Evolutionary conservation across 1,139 yeast genomes (phyloP), one percentile per base, ranked within the genome.

Genomic region (Pichia sp.): DNA sequence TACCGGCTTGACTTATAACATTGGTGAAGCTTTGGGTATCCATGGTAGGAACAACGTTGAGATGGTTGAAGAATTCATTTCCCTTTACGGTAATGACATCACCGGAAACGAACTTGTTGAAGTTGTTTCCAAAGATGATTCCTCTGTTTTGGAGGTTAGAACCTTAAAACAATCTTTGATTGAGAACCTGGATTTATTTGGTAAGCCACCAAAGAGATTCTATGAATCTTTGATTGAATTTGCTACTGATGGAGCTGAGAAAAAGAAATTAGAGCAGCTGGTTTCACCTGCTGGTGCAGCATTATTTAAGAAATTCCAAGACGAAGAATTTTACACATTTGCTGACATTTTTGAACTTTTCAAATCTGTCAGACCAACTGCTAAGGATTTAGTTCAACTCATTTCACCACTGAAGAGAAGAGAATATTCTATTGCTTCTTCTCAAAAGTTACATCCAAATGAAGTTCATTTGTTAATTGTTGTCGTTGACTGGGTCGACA

Each of bases 351-450:
- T 90, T 55, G 79, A 77, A 54, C 81, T 85, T 60, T 92, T 85
- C 73, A 72, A 77, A 54, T 81, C 94, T 45, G 95, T 94, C 33
- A 80, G 82, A 64, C 97, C 97, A 28, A 59, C 77, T n/a, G 70
- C 85, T 50, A 73, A 73, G 46, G 88, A 85, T 38, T 74, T 92
- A 57, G 78, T 82, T 35, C 75, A 75, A 56, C 67, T 90, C 47
- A 76, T 92, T 55, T 77, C 95, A 28, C 94, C 96, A 31, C 74
- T 90, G 64, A 92, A 92, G 73, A 83, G 98, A 72, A 85, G 98
- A 72, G 98, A 92, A 67, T 92, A 92, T 64, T 90, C 97, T n/a
- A 92, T 92, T 66, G 97, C 98, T 4, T 88, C 97, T 2, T 90
- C 97, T 33, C 98, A 92, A 67, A 85, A 75, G 62, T 72, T 85